Evolutionary conservation across 176 grass and related monocot genomes (phyloP), one percentile per base, ranked within the genome.

Genomic region (Chloris gayana): DNA sequence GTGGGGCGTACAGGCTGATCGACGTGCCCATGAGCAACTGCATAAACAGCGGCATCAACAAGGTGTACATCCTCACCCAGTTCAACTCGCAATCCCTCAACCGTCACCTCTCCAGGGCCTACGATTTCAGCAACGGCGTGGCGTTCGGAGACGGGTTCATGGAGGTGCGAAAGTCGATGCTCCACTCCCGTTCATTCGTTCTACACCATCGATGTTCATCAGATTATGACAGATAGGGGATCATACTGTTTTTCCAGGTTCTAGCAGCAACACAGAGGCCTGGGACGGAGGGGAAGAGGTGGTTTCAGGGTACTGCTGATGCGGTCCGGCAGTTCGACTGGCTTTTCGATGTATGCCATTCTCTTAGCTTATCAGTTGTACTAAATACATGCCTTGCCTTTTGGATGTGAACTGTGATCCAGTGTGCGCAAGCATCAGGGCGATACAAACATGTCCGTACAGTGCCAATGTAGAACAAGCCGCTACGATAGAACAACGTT

Each of bases 21-120:
- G 92, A 98, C 79, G 92, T 98, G 73, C 92, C 90, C 9, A 98
- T 94, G 95, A 98, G 95, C 85, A 98, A 94, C 87, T 98, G 95
- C 83, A 98, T 92, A 19, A 94, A 98, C 72, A 94, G 95, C 57
- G 88, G 92, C 58, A 87, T 98, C 81, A 92, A 92, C 80, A 98
- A 93, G 87, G 88, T 93, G 65, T 98, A 98, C 61, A 69, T 98
- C 70, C 95, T 98, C 75, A 98, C 92, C 14, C 95, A 98, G 75
- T 94, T 92, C 88, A 98, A 98, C 78, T 98, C 95, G 0, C 78
- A 82, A 0, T 98, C 95, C 24, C 86, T 98, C 24, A 98, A 98
- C 70, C 81, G 90, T 14, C 95, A 98, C 85, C 85, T 98, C 19
- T 87, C 92, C 65, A 85, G 86, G 76, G 61, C 90, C 67, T 98